phyloP scores from a whole-genome alignment of 352 stramenopile genomes.

The Pythium utonaiense region DNA sequence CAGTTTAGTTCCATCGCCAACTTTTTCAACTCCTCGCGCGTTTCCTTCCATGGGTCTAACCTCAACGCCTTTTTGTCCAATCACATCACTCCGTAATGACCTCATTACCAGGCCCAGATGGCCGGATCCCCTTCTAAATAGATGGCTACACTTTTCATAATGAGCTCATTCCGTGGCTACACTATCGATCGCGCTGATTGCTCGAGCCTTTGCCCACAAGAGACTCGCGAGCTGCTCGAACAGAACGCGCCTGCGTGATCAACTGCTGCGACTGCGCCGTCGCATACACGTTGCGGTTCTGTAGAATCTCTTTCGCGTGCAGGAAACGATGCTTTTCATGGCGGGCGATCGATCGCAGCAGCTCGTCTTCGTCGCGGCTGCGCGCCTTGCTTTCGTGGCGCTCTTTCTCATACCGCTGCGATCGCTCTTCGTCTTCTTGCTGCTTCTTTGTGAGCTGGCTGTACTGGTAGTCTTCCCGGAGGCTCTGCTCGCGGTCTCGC shows the following conservation, averaged over 20 bases:
- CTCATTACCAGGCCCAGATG: neutral
- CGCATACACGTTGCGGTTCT: slow-evolving; percentile 66
- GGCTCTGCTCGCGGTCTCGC: slow-evolving; percentile 30
- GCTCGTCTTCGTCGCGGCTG: slow-evolving; percentile 58
- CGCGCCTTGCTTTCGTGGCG: slow-evolving; percentile 34
- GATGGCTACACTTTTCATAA: slow-evolving; percentile 1
- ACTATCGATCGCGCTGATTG: neutral
- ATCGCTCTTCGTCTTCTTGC: slow-evolving; percentile 25
- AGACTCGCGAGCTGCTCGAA: slow-evolving; percentile 3
- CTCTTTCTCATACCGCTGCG: slow-evolving; percentile 27
- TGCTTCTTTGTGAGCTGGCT: slow-evolving; percentile 21
- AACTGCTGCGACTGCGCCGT: slow-evolving; percentile 42
- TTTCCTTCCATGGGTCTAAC: neutral
- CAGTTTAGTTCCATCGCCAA: neutral
- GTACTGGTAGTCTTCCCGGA: slow-evolving; percentile 37
- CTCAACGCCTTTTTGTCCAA: neutral
- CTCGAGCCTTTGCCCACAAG: neutral
- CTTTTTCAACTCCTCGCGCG: neutral
- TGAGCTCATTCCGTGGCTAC: neutral
- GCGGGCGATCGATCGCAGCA: slow-evolving; percentile 46
- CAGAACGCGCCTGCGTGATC: slow-evolving; percentile 27
- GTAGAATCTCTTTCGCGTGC: slow-evolving; percentile 54
- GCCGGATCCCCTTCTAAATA: neutral
- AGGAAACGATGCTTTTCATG: slow-evolving; percentile 57
- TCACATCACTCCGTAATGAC: neutral